Evolutionary conservation across 2,329 filamentous ascomycete species (phyloP), one percentile per base, ranked within the genome.

Genomic region (Fusarium tricinctum): DNA sequence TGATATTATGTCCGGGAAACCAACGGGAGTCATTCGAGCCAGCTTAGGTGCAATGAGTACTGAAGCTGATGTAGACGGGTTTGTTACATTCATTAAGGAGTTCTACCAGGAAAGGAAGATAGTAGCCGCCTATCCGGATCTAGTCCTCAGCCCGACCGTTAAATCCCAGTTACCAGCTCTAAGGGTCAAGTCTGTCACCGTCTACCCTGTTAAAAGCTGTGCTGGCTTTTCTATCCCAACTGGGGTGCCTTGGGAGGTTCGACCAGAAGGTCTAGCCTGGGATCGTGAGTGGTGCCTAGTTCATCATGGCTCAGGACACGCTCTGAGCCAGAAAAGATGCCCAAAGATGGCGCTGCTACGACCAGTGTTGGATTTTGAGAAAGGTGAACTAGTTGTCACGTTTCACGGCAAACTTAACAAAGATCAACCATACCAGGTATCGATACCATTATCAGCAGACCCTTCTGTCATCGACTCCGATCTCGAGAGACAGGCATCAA

Each of bases 241-340:
- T 1, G 85, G 82, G 3, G 81, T 81, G 9, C 75, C 83, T 15
- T 99, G 96, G 96, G 89, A 92, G 72, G 85, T 98, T 20, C 88
- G 87, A 56, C 83, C 86, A 9, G 94, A 97, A 80, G 96, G 96
- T 0, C 83, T 99, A 4, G 91, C 90, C 10, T 98, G 95, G 94
- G 96, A 99, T 77, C 87, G 96, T 64, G 95, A 98, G 81, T 99
- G 96, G 95, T 98, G 95, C 79, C 82, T 99, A 20, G 85, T 99
- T 15, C 94, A 97, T 76, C 87, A 90, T 74, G 94, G 93, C 43
- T 97, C 94, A 2, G 92, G 93, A 0, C 89, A 90, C 71, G 93
- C 91, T 8, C 82, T 99, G 54, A 97, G 88, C 75, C 95, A 98
- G 79, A 99, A 98, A 80, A 86, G 90, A 68, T 91, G 96, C 75